Evolutionary conservation across 495 filamentous ascomycete genomes (phyloP).

Genomic region (Rostrohypoxylon terebratum): DNA sequence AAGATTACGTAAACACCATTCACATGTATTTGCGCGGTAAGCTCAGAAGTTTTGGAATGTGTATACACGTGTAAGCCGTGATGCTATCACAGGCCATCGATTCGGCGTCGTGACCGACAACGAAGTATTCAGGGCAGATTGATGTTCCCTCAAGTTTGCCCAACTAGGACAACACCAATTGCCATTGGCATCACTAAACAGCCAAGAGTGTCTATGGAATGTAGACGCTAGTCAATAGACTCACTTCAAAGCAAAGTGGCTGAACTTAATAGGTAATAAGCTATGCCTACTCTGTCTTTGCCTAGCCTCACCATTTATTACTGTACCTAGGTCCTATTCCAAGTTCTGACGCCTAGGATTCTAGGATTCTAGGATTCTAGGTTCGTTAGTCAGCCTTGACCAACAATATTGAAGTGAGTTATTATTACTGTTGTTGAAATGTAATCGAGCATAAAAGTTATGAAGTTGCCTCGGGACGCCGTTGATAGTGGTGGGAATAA

Average conservation of each 20-base stretch:
- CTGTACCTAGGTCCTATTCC: slow-evolving; percentile 2
- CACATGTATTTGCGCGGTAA: slow-evolving; percentile 19
- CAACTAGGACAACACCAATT: slow-evolving; percentile 4
- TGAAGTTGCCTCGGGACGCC: slow-evolving; percentile 29
- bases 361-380: too few relatives aligned
- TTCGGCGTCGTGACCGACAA: neutral
- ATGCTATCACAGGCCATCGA: slow-evolving; percentile 3
- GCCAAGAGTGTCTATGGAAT: slow-evolving; percentile 28
- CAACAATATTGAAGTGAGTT: slow-evolving; percentile 12
- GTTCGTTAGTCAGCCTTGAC: slow-evolving; percentile 10
- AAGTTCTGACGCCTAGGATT: neutral
- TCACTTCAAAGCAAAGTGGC: slow-evolving; percentile 30
- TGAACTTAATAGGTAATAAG: slow-evolving; percentile 10
- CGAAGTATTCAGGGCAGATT: neutral
- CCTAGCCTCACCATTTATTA: slow-evolving; percentile 3
- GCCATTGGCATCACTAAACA: slow-evolving; percentile 4
- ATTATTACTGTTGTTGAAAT: slow-evolving; percentile 31
- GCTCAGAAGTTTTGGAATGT: neutral
- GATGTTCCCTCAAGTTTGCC: neutral
- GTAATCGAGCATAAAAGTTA: slow-evolving; percentile 43
- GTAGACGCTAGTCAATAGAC: slow-evolving; percentile 1
- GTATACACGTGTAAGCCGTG: slow-evolving; percentile 1
- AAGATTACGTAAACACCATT: slow-evolving; percentile 22
- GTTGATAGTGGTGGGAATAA: slow-evolving; percentile 40
- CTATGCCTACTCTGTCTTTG: neutral